Conservation (phyloP, 2,329 filamentous ascomycete genomes). For the Fusarium transvaalense region DNA sequence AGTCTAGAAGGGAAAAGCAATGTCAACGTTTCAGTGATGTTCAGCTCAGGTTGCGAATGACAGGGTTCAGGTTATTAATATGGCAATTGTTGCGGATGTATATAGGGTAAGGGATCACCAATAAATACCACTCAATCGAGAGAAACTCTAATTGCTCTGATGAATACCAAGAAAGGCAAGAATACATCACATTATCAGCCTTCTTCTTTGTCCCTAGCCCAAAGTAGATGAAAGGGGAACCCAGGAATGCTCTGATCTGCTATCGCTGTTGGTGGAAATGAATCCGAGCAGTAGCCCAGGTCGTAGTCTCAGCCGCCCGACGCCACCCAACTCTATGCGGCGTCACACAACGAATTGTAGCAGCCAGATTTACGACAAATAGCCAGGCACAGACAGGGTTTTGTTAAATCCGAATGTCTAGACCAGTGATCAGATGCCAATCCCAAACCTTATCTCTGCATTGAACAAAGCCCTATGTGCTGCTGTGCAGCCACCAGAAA, state of each 20-base stretch:
- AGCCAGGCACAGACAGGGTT: not conserved
- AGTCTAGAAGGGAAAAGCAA: not conserved
- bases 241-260: not conserved
- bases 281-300: not conserved
- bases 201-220: not conserved
- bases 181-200: not conserved
- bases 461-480: not conserved
- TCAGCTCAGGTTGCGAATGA: not conserved
- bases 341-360: not conserved
- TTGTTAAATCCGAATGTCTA: not conserved
- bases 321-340: not conserved
- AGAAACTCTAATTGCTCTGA: not conserved
- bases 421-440: not conserved
- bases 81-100: not conserved
- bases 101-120: not conserved
- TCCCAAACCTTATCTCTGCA: not conserved
- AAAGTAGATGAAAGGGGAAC: not conserved
- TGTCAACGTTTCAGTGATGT: not conserved
- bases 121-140: not conserved
- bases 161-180: not conserved
- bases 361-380: not conserved
- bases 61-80: not conserved
- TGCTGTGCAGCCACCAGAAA: not conserved
- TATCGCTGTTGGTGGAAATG: not conserved
- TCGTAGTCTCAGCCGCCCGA: not conserved